phyloP scores from a whole-genome alignment of 2,329 filamentous ascomycete genomes.

The Sclerotinia nivalis region DNA sequence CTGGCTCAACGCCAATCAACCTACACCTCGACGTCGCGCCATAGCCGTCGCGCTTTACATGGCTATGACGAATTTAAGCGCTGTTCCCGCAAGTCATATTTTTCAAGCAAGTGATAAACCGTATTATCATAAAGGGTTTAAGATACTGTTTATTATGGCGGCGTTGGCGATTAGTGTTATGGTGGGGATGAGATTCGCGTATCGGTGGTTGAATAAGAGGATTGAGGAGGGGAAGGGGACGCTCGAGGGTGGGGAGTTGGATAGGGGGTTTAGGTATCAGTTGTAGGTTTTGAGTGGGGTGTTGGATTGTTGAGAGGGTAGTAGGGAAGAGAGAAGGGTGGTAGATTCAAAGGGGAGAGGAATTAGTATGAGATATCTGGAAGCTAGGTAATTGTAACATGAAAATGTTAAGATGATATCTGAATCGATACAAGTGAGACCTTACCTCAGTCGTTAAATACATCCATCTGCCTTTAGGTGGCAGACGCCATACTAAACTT shows the following conservation, averaged over 20 bases:
- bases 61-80: constrained; percentile 20
- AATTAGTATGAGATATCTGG: not conserved
- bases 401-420: not conserved
- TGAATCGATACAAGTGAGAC: not conserved
- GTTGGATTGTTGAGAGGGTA: not conserved
- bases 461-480: too few species aligned
- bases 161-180: constrained; percentile 20
- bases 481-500: too few species aligned
- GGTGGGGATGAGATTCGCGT: constrained; percentile 13
- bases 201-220: constrained; percentile 20
- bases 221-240: constrained; percentile 20
- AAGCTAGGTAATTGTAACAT: not conserved
- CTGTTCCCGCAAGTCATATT: constrained; percentile 15
- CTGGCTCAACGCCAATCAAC: constrained; percentile 22
- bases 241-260: constrained; percentile 17
- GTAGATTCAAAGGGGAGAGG: not conserved
- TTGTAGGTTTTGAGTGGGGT: not conserved
- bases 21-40: constrained; percentile 16
- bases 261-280: constrained; percentile 23
- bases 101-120: constrained; percentile 22
- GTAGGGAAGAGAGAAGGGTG: not conserved
- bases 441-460: too few species aligned
- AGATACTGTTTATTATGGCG: constrained; percentile 21
- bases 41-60: constrained; percentile 19
- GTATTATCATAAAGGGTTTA: constrained; percentile 23